Conservation (phyloP, 129 eudicot species). For the Saposhnikovia divaricata region DNA sequence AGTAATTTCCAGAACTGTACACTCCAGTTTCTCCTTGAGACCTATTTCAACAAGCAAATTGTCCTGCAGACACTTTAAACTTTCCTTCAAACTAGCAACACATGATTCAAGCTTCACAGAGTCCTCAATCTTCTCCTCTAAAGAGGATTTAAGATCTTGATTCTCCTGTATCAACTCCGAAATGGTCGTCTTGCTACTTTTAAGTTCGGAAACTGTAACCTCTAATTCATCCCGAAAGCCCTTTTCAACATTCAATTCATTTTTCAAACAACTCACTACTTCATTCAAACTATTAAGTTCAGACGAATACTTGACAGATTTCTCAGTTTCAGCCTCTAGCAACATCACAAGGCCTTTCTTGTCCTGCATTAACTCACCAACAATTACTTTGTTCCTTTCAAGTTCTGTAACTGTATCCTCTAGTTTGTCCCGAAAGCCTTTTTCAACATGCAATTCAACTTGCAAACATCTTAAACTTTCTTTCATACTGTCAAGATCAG, state of each 20-base stretch:
- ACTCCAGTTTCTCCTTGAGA: conserved; percentile 44
- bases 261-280: conserved; percentile 6
- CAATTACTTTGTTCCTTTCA: conserved; percentile 28
- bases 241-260: conserved; percentile 8
- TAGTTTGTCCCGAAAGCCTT: conserved; percentile 9
- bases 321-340: conserved; percentile 19
- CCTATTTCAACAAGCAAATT: conserved; percentile 38
- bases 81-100: conserved; percentile 32
- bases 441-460: conserved; percentile 12
- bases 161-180: conserved; percentile 32
- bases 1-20: conserved; percentile 23
- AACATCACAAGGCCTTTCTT: conserved; percentile 24
- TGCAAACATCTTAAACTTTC: conserved; percentile 15
- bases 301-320: conserved; percentile 13
- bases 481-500: conserved; percentile 10
- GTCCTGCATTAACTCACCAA: conserved; percentile 45
- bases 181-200: conserved; percentile 22
- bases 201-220: conserved; percentile 22
- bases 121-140: conserved; percentile 33
- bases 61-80: conserved; percentile 31
- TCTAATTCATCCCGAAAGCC: conserved; percentile 13
- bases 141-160: conserved; percentile 24
- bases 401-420: conserved; percentile 41
- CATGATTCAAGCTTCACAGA: conserved; percentile 31
- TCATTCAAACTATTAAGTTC: conserved; percentile 6